Evolutionary conservation across 805 yeast genomes (phyloP).

Genomic region (Sugiyamaella americana): DNA sequence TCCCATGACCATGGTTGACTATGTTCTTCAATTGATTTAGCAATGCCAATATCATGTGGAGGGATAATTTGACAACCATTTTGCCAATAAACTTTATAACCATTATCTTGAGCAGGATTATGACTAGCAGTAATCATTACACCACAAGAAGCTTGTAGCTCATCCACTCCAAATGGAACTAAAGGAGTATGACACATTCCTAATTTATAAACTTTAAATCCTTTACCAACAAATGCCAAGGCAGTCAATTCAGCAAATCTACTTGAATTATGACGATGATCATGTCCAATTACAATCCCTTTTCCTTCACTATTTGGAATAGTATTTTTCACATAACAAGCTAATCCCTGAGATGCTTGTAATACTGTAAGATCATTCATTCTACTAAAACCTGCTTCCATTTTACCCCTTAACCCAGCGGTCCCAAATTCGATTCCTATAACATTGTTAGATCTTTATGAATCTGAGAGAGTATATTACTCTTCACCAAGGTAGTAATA

Average conservation of each 20-base stretch:
- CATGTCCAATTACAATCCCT: conserved; percentile 78
- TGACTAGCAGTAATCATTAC: conserved; percentile 87
- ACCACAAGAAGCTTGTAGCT: conserved; percentile 62
- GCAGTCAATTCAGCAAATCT: conserved; percentile 77
- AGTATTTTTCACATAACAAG: conserved; percentile 29
- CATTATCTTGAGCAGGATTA: conserved; percentile 58
- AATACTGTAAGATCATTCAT: conserved; percentile 85
- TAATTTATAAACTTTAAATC: conserved; percentile 56
- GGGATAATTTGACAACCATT: conserved; percentile 96
- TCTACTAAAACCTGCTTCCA: conserved; percentile 87
- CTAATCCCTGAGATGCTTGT: conserved; percentile 63
- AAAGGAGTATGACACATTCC: conserved; percentile 71
- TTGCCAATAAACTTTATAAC: conserved; percentile 87
- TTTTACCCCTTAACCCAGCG: conserved; percentile 79
- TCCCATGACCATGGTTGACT: conserved; percentile 53
- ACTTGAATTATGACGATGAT: conserved; percentile 77
- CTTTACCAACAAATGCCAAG: conserved; percentile 59
- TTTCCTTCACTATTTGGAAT: conserved; percentile 30
- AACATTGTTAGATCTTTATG: not conserved
- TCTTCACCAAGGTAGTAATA: not conserved
- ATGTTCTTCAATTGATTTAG: conserved; percentile 53
- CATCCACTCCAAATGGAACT: conserved; percentile 81
- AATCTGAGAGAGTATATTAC: not conserved
- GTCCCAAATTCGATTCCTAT: conserved; percentile 77
- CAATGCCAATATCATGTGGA: conserved; percentile 77